Percentiles rank a stretch among this genome's conserved stretches.
phyloP scores from a whole-genome alignment of 345 rosid species.

The Melastoma malabathricum region DNA sequence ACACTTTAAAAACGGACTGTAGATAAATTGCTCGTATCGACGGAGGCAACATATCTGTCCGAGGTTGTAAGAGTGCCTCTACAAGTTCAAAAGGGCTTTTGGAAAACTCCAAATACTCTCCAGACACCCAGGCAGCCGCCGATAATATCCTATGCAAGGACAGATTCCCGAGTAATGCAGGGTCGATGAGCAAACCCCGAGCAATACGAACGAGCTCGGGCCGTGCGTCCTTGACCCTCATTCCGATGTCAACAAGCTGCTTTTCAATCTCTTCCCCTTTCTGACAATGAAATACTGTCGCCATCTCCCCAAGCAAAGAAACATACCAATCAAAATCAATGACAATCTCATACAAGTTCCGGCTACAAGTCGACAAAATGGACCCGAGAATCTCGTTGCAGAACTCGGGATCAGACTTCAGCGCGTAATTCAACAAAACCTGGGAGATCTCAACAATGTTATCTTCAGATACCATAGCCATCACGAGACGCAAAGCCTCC shows the following conservation, averaged over 20 bases:
- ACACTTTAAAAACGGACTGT: conserved; percentile 61
- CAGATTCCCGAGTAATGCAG: conserved; percentile 85
- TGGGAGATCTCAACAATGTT: conserved; percentile 62
- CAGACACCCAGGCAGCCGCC: conserved; percentile 92
- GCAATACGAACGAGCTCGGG: conserved; percentile 57
- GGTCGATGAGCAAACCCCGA: conserved; percentile 79
- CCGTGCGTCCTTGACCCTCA: conserved; percentile 86
- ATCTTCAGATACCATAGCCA: conserved; percentile 80
- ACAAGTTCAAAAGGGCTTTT: conserved; percentile 56
- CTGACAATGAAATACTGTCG: conserved; percentile 73
- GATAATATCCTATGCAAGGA: conserved; percentile 64
- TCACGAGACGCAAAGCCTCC: conserved; percentile 66
- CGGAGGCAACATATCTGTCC: conserved; percentile 60
- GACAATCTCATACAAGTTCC: conserved; percentile 58
- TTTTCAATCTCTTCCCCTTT: conserved; percentile 73
- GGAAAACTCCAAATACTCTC: conserved; percentile 68
- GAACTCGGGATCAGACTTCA: conserved; percentile 78
- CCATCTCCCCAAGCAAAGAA: conserved; percentile 80
- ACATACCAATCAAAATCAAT: conserved; percentile 89
- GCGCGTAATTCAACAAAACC: conserved; percentile 70
- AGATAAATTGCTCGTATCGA: conserved; percentile 53
- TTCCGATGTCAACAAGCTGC: conserved; percentile 79
- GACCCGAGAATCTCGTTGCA: conserved; percentile 81
- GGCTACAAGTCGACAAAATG: conserved; percentile 51
- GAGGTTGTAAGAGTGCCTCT: conserved; percentile 85